A percentile compares a stretch with the other conserved stretches of the same genome.
phyloP scores from a whole-genome alignment of 2,329 filamentous ascomycete genomes.

The Lasiodiplodia gonubiensis region DNA sequence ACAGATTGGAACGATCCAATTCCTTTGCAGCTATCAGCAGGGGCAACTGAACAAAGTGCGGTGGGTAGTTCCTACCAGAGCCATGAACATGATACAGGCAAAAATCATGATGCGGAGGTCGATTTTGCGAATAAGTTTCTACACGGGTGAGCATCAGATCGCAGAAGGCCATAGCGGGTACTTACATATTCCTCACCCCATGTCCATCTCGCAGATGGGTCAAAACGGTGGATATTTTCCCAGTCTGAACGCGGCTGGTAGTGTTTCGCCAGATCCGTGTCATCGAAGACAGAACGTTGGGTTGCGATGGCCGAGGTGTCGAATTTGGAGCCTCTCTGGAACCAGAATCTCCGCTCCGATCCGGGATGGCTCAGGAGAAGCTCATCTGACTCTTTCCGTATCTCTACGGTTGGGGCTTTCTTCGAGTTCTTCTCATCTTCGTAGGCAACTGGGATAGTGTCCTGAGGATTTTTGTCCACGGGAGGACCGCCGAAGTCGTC shows the following conservation, averaged over 20 bases:
- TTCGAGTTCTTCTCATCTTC: neutral
- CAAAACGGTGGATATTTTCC: slow-evolving; percentile 37
- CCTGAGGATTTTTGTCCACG: neutral
- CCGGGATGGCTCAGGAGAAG: slow-evolving; percentile 33
- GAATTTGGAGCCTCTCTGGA: slow-evolving; percentile 33
- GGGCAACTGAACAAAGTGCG: neutral
- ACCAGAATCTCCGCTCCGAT: slow-evolving; percentile 36
- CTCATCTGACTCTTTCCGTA: slow-evolving; percentile 14
- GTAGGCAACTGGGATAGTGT: neutral
- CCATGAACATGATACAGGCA: slow-evolving; percentile 57
- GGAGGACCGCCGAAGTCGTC: slow-evolving; percentile 5
- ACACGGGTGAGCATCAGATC: neutral
- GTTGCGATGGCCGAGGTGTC: slow-evolving; percentile 32
- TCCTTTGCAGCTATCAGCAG: slow-evolving; percentile 41
- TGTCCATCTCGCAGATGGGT: slow-evolving; percentile 37
- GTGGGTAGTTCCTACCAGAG: slow-evolving; percentile 40
- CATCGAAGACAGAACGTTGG: slow-evolving; percentile 30
- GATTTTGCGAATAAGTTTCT: slow-evolving; percentile 39
- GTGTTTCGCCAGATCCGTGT: slow-evolving; percentile 30
- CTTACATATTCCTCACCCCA: slow-evolving; percentile 33
- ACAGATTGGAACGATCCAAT: slow-evolving; percentile 40
- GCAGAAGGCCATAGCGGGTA: neutral
- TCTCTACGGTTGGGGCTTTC: neutral
- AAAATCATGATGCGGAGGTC: slow-evolving; percentile 43
- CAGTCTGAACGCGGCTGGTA: slow-evolving; percentile 32